phyloP scores from a whole-genome alignment of 495 filamentous ascomycete genomes.

The Hypoxylon lienhwacheense region DNA sequence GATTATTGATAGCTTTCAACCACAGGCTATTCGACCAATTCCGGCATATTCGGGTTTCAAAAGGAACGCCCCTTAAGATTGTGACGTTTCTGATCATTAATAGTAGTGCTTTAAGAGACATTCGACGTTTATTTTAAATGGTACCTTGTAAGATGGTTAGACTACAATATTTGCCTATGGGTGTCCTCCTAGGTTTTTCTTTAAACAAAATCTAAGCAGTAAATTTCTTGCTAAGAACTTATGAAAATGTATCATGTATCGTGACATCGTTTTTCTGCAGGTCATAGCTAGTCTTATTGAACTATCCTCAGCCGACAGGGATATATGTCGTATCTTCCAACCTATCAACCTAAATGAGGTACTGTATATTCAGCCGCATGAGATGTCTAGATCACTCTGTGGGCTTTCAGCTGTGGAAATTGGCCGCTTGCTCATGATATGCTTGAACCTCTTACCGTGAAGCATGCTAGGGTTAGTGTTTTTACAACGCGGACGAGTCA shows the following conservation, averaged over 20 bases:
- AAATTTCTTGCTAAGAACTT: neutral
- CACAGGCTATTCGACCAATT: too few species aligned
- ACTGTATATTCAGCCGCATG: conserved; percentile 30
- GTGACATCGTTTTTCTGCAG: conserved; percentile 20
- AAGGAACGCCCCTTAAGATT: too few species aligned
- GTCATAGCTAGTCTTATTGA: neutral
- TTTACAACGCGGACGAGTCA: conserved; percentile 1
- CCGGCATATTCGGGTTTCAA: too few species aligned
- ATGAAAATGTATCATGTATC: neutral
- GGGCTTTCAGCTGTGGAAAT: conserved; percentile 12
- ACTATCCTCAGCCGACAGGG: conserved; percentile 16
- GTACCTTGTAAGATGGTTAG: too few species aligned
- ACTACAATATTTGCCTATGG: too few species aligned
- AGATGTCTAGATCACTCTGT: neutral
- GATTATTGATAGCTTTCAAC: too few species aligned
- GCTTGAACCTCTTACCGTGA: conserved; percentile 10
- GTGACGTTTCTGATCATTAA: too few species aligned
- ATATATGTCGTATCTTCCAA: neutral
- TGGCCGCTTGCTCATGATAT: too few species aligned
- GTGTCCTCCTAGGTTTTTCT: too few species aligned
- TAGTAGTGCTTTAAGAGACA: too few species aligned
- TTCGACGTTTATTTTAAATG: too few species aligned
- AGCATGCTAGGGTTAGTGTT: conserved; percentile 9
- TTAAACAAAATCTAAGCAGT: too few species aligned
- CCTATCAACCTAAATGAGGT: neutral